These are phyloP conservation scores for Astragalus glycyphyllos DNA, from an alignment of 306 rosid genomes.

Conservation along the genomic window DNA sequence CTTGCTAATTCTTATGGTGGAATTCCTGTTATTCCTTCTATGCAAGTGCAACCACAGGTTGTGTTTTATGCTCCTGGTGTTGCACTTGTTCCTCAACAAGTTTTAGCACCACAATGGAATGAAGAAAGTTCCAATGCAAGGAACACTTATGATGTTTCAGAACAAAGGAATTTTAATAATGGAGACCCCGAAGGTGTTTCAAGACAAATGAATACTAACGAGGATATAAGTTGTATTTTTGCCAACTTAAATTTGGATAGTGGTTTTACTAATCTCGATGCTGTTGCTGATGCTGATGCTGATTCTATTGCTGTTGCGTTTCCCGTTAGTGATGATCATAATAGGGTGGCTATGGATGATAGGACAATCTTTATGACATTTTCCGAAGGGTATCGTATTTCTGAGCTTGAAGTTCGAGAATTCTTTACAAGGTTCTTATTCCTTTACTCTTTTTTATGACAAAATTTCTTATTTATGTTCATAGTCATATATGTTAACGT, in stretches of 20 bases:
- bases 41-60: neutral
- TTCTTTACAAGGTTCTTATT: constrained; percentile 51
- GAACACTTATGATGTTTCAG: neutral
- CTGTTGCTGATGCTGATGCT: neutral
- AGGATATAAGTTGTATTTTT: constrained; percentile 37
- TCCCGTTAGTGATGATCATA: neutral
- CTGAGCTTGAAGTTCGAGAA: constrained; percentile 54
- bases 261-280: neutral
- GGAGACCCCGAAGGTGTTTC: neutral
- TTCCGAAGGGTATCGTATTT: constrained; percentile 70
- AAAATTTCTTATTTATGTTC: neutral
- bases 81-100: constrained; percentile 1
- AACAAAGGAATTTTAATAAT: neutral
- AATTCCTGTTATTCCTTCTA: neutral
- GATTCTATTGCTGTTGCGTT: neutral
- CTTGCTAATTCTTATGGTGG: neutral
- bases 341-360: constrained; percentile 40
- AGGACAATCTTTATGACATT: constrained; percentile 73
- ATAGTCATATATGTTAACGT: neutral
- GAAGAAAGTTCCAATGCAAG: neutral
- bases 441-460: neutral
- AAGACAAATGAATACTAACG: neutral
- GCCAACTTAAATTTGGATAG: constrained; percentile 15
- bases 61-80: neutral
- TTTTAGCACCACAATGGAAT: neutral